phyloP scores from a whole-genome alignment of 805 yeast species.

The Hermanozyma aechmeae region DNA sequence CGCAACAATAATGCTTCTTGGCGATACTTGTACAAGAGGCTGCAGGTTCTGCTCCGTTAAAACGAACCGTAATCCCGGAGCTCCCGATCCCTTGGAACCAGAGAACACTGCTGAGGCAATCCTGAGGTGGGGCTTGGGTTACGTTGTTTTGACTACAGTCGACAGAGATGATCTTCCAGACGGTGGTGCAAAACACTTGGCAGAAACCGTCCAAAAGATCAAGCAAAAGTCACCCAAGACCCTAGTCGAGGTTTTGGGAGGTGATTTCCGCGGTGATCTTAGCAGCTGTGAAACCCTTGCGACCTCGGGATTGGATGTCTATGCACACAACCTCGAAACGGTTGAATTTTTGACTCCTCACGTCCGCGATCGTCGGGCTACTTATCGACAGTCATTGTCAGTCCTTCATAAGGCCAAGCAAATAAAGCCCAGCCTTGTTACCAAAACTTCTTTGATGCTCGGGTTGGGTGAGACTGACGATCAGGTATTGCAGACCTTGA shows the following conservation, averaged over 20 bases:
- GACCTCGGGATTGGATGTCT: slow-evolving; percentile 82
- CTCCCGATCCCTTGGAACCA: slow-evolving; percentile 94
- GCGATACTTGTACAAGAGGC: slow-evolving; percentile 99
- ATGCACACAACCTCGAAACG: slow-evolving; percentile 94
- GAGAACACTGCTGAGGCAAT: slow-evolving; percentile 97
- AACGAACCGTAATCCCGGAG: slow-evolving; percentile 78
- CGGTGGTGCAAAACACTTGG: slow-evolving; percentile 89
- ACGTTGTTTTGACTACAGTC: slow-evolving; percentile 93
- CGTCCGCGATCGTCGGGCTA: slow-evolving; percentile 94
- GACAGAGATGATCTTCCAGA: slow-evolving; percentile 92
- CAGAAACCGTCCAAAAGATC: slow-evolving; percentile 76
- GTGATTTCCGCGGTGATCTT: slow-evolving; percentile 91
- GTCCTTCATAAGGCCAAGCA: slow-evolving; percentile 78
- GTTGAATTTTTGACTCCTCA: slow-evolving; percentile 92
- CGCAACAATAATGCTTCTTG: slow-evolving; percentile 95
- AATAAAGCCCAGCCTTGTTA: slow-evolving; percentile 62
- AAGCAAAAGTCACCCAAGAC: slow-evolving; percentile 85
- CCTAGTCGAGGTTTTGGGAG: slow-evolving; percentile 86
- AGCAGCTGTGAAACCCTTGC: slow-evolving; percentile 76
- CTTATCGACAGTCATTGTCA: slow-evolving; percentile 76
- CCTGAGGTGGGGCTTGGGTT: slow-evolving; percentile 95
- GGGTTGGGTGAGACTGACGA: slow-evolving; percentile 96
- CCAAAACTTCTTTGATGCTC: slow-evolving; percentile 92
- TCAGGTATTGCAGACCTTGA: slow-evolving; percentile 67
- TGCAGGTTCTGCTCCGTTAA: slow-evolving; percentile 97